phyloP scores from a whole-genome alignment of 257 asterid species.

The Plectranthus barbatus region DNA sequence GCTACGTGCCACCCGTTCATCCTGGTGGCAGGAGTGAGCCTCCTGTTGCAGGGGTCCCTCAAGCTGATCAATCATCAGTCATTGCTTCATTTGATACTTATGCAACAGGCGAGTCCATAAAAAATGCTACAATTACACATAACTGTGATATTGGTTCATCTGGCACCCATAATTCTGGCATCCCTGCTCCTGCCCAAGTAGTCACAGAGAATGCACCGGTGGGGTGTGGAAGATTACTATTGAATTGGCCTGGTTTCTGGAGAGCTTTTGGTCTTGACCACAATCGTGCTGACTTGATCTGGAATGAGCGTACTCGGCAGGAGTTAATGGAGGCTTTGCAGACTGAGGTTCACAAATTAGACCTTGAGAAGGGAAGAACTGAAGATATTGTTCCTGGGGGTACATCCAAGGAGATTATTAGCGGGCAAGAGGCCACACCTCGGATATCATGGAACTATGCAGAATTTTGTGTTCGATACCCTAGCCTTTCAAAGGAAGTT shows the following conservation, averaged over 20 bases:
- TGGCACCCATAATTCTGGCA: slow-evolving; percentile 43
- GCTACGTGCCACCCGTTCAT: slow-evolving; percentile 32
- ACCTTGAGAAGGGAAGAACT: slow-evolving; percentile 90
- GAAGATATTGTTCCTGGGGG: slow-evolving; percentile 92
- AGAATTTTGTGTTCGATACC: slow-evolving; percentile 87
- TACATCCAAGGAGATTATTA: slow-evolving; percentile 42
- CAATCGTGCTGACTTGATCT: slow-evolving; percentile 94
- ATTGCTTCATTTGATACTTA: slow-evolving; percentile 34
- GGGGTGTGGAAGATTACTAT: slow-evolving; percentile 92
- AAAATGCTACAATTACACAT: slow-evolving; percentile 32
- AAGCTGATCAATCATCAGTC: slow-evolving; percentile 37
- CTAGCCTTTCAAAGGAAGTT: slow-evolving; percentile 95
- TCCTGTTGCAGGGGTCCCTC: slow-evolving; percentile 32
- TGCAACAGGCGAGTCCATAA: slow-evolving; percentile 38
- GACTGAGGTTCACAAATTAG: slow-evolving; percentile 94
- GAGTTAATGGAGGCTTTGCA: slow-evolving; percentile 87
- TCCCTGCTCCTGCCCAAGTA: slow-evolving; percentile 96
- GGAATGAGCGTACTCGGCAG: slow-evolving; percentile 99
- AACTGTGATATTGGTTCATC: slow-evolving; percentile 40
- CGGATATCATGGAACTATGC: slow-evolving; percentile 96
- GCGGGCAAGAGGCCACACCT: slow-evolving; percentile 57
- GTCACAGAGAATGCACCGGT: slow-evolving; percentile 77
- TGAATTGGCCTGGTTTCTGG: slow-evolving; percentile 98
- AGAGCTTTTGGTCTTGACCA: slow-evolving; percentile 93
- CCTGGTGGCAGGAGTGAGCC: slow-evolving; percentile 37